Evolutionary conservation across 306 rosid genomes (phyloP).

Genomic region (Begonia peltatifolia): DNA sequence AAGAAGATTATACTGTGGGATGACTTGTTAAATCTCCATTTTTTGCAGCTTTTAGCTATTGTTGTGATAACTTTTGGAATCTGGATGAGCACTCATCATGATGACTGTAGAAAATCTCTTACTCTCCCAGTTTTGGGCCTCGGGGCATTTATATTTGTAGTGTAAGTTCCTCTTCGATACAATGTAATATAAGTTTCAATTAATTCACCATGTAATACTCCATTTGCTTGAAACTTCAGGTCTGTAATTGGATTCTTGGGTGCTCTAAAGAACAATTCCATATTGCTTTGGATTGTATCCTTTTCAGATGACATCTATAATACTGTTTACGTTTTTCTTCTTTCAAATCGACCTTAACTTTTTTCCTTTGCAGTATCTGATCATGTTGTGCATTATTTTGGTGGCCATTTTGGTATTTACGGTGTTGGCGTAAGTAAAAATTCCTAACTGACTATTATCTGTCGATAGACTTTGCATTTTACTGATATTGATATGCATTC

Average conservation of each 20-base stretch:
- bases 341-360: conserved; percentile 38
- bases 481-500: too few species aligned
- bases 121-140: conserved; percentile 60
- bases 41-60: conserved; percentile 57
- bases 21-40: neutral
- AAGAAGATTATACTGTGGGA: too few species aligned
- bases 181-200: conserved; percentile 2
- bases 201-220: conserved; percentile 9
- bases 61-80: conserved; percentile 68
- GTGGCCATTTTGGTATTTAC: conserved; percentile 82
- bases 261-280: conserved; percentile 55
- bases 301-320: conserved; percentile 7
- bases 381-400: conserved; percentile 56
- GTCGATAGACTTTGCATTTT: too few species aligned
- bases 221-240: conserved; percentile 18
- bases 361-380: conserved; percentile 53
- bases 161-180: conserved; percentile 29
- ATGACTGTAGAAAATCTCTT: conserved; percentile 75
- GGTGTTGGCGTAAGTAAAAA: conserved; percentile 70
- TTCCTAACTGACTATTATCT: neutral
- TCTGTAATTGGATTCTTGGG: conserved; percentile 86
- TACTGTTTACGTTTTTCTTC: neutral
- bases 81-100: conserved; percentile 85
- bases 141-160: conserved; percentile 69
- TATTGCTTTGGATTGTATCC: conserved; percentile 90